These are phyloP conservation scores for Fusarium burgessii DNA, from an alignment of 2,329 filamentous ascomycete genomes.

Conservation along the genomic window DNA sequence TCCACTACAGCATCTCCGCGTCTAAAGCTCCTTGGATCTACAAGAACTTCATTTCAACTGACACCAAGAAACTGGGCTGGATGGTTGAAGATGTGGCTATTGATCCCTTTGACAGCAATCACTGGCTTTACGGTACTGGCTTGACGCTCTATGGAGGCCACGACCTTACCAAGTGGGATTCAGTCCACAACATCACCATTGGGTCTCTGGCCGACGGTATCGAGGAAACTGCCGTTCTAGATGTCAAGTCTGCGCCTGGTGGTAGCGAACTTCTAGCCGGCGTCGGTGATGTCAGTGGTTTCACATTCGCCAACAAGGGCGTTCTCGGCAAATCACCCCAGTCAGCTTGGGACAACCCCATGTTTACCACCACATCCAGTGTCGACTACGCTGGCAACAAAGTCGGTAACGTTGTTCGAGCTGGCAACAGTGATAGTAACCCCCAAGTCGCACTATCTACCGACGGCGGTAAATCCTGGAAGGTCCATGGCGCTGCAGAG, in stretches of 20 bases:
- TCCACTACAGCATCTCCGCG: slow-evolving; percentile 61
- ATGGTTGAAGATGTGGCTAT: slow-evolving; percentile 71
- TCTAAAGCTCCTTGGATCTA: slow-evolving; percentile 66
- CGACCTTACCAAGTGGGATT: slow-evolving; percentile 68
- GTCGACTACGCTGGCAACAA: slow-evolving; percentile 64
- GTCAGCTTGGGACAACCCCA: slow-evolving; percentile 60
- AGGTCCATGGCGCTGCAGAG: slow-evolving; percentile 59
- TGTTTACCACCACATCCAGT: slow-evolving; percentile 58
- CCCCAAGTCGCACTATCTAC: slow-evolving; percentile 61
- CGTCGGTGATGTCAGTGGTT: slow-evolving; percentile 65
- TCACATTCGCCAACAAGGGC: slow-evolving; percentile 56
- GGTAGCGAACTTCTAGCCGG: slow-evolving; percentile 65
- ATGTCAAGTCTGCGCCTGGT: slow-evolving; percentile 61
- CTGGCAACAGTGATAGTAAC: slow-evolving; percentile 59
- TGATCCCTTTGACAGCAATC: slow-evolving; percentile 68
- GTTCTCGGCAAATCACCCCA: slow-evolving; percentile 58
- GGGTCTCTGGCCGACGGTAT: slow-evolving; percentile 65
- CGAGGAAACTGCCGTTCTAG: slow-evolving; percentile 64
- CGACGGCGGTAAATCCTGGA: slow-evolving; percentile 65
- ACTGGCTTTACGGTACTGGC: slow-evolving; percentile 72
- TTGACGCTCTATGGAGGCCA: slow-evolving; percentile 65
- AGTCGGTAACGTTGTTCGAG: slow-evolving; percentile 60
- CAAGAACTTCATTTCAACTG: slow-evolving; percentile 59
- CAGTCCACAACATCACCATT: slow-evolving; percentile 60
- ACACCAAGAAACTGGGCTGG: slow-evolving; percentile 67